These are phyloP conservation scores for Kuraishia cidri DNA, from an alignment of 805 yeast genomes.

Conservation along the genomic window DNA sequence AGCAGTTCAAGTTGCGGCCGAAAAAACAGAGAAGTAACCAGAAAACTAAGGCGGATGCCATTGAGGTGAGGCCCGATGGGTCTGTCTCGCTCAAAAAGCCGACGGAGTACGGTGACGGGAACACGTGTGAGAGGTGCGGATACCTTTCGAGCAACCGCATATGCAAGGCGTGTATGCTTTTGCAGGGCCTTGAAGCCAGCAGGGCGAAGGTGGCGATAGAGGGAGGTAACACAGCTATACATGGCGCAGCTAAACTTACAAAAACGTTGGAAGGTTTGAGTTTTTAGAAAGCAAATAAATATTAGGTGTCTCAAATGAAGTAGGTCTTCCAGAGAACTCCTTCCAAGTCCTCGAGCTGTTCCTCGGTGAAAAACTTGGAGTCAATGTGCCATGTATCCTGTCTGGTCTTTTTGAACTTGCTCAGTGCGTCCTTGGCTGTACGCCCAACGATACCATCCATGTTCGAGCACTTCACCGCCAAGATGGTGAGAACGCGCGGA, in stretches of 20 bases:
- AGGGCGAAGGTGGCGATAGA: constrained; percentile 61
- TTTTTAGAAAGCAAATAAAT: constrained; percentile 29
- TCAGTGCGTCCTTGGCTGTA: constrained; percentile 72
- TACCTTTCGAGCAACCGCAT: constrained; percentile 80
- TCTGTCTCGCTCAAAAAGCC: constrained; percentile 35
- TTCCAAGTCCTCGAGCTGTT: constrained; percentile 83
- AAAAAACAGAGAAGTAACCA: constrained; percentile 35
- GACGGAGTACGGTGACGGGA: constrained; percentile 36
- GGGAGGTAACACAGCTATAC: constrained; percentile 32
- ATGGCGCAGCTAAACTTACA: constrained; percentile 57
- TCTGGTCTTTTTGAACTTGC: constrained; percentile 83
- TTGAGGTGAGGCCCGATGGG: constrained; percentile 54
- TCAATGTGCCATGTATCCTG: constrained; percentile 97
- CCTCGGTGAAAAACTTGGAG: constrained; percentile 59
- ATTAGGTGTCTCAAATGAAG: constrained; percentile 31
- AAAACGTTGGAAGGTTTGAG: constrained; percentile 55
- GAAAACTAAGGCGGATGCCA: constrained; percentile 23
- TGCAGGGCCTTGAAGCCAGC: constrained; percentile 75
- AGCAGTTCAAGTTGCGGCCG: constrained; percentile 60
- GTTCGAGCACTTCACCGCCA: constrained; percentile 66
- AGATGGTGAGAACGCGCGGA: constrained; percentile 57
- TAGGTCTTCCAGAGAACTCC: constrained; percentile 93
- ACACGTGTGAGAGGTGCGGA: constrained; percentile 83
- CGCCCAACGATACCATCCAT: constrained; percentile 75
- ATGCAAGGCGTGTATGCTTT: constrained; percentile 87